Conservation (phyloP, 2,329 filamentous ascomycete species). For the Setomelanomma holmii region DNA sequence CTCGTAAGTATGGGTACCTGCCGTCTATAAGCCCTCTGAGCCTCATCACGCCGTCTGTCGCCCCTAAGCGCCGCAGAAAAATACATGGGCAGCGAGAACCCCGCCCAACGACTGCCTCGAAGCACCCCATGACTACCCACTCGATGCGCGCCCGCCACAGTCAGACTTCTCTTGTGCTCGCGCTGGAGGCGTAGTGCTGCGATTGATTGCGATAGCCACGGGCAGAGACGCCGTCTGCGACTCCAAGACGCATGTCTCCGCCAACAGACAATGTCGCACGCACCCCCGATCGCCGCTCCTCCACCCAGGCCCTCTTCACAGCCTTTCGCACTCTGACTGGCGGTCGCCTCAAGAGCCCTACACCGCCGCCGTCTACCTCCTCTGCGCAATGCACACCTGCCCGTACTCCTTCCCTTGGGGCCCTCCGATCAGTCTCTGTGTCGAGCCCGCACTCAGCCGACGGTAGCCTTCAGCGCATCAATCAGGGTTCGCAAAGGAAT, state of each 20-base stretch:
- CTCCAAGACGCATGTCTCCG: slow-evolving; percentile 47
- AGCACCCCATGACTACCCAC: slow-evolving; percentile 21
- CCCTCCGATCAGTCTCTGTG: slow-evolving; percentile 26
- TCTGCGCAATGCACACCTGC: slow-evolving; percentile 39
- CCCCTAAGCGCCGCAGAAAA: neutral
- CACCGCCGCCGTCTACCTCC: slow-evolving; percentile 39
- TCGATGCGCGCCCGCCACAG: slow-evolving; percentile 25
- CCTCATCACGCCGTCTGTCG: neutral
- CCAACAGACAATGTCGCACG: slow-evolving; percentile 42
- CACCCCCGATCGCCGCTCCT: slow-evolving; percentile 49
- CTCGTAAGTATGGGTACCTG: slow-evolving; percentile 3
- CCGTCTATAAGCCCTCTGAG: neutral
- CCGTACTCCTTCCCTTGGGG: slow-evolving; percentile 37
- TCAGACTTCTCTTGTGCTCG: slow-evolving; percentile 10
- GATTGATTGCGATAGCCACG: neutral
- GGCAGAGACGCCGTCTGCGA: slow-evolving; percentile 4
- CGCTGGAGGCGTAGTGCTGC: slow-evolving; percentile 3
- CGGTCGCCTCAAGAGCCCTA: slow-evolving; percentile 43
- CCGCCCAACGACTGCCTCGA: slow-evolving; percentile 19
- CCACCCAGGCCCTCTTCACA: slow-evolving; percentile 46
- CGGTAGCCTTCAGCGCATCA: slow-evolving; percentile 35
- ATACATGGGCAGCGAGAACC: slow-evolving; percentile 24
- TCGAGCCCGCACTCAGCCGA: slow-evolving; percentile 35
- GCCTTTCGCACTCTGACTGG: slow-evolving; percentile 48
- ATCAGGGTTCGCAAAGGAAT: slow-evolving; percentile 26